Percentiles rank a stretch among this genome's conserved stretches.
phyloP scores from a whole-genome alignment of 192 early-diverging fungal genomes.

The Linnemannia zychae region DNA sequence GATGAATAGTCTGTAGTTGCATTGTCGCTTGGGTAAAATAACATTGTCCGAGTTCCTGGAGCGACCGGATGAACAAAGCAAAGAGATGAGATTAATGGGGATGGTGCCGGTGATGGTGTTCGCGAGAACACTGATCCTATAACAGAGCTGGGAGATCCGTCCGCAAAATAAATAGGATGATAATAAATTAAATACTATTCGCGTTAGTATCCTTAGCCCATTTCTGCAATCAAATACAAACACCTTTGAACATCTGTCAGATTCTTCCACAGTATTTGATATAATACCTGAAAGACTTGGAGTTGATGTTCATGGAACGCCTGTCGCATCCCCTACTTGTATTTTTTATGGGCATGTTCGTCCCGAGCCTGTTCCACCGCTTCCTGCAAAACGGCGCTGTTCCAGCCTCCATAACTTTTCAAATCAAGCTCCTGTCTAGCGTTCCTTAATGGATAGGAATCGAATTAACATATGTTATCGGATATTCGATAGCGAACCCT shows the following conservation, averaged over 20 bases:
- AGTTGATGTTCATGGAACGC: conserved; percentile 35
- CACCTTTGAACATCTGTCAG: conserved; percentile 19
- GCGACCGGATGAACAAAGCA: neutral
- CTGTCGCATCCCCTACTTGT: conserved; percentile 19
- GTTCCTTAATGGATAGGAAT: no score
- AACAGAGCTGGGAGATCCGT: conserved; percentile 13
- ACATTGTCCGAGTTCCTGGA: neutral
- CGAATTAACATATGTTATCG: no score
- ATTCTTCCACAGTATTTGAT: conserved; percentile 21
- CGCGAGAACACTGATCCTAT: neutral
- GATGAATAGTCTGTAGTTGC: neutral
- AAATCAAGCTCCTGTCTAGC: conserved; percentile 21
- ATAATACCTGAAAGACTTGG: conserved; percentile 21
- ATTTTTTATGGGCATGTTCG: conserved; percentile 24
- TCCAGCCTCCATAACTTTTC: conserved; percentile 22
- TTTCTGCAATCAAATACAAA: conserved; percentile 14
- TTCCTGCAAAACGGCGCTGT: conserved; percentile 2
- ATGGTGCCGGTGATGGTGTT: conserved; percentile 5
- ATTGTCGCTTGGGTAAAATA: neutral
- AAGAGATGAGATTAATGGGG: neutral
- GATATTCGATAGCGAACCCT: no score
- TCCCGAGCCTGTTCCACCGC: conserved; percentile 7
- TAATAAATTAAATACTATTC: neutral
- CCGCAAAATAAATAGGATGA: conserved; percentile 17
- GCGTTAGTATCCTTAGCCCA: neutral